These are phyloP conservation scores for Astragalus membranaceus DNA, from an alignment of 306 rosid species.

Conservation along the genomic window DNA sequence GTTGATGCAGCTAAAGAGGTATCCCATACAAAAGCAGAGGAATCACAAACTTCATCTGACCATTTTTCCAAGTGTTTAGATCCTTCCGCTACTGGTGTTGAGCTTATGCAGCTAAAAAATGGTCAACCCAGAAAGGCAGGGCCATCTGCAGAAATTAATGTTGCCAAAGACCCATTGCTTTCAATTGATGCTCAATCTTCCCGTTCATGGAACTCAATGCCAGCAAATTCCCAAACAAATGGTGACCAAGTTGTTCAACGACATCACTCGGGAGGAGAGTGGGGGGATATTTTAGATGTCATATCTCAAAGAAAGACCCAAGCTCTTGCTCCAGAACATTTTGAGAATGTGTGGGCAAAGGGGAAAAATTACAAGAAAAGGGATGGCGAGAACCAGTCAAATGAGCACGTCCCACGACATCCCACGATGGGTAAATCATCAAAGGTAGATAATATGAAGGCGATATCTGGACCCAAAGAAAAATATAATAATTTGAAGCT, in stretches of 20 bases:
- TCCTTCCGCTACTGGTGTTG: slow-evolving; percentile 89
- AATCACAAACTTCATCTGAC: slow-evolving; percentile 44
- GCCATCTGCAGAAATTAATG: slow-evolving; percentile 28
- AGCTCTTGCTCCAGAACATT: slow-evolving; percentile 95
- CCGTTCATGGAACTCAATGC: slow-evolving; percentile 65
- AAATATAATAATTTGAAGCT: slow-evolving; percentile 30
- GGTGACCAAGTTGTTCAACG: slow-evolving; percentile 44
- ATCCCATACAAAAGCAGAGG: slow-evolving; percentile 49
- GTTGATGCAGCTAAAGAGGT: slow-evolving; percentile 30
- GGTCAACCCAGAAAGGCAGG: slow-evolving; percentile 40
- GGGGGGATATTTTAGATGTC: slow-evolving; percentile 86
- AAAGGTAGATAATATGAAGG: slow-evolving; percentile 33
- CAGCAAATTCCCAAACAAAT: slow-evolving; percentile 37
- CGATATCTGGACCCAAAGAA: slow-evolving; percentile 36
- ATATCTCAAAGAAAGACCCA: slow-evolving; percentile 78
- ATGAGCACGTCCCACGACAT: slow-evolving; percentile 40
- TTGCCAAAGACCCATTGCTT: slow-evolving; percentile 80
- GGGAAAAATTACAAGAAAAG: slow-evolving; percentile 68
- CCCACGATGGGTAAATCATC: slow-evolving; percentile 37
- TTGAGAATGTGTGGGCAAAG: slow-evolving; percentile 90
- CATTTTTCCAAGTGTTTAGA: slow-evolving; percentile 56
- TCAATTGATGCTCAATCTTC: slow-evolving; percentile 61
- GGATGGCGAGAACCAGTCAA: slow-evolving; percentile 46
- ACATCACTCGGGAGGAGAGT: slow-evolving; percentile 65
- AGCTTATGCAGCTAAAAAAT: slow-evolving; percentile 74